Base-by-base conservation (phyloP, 1,284 basidiomycete genomes). In the Cutaneotrichosporon sp. region DNA sequence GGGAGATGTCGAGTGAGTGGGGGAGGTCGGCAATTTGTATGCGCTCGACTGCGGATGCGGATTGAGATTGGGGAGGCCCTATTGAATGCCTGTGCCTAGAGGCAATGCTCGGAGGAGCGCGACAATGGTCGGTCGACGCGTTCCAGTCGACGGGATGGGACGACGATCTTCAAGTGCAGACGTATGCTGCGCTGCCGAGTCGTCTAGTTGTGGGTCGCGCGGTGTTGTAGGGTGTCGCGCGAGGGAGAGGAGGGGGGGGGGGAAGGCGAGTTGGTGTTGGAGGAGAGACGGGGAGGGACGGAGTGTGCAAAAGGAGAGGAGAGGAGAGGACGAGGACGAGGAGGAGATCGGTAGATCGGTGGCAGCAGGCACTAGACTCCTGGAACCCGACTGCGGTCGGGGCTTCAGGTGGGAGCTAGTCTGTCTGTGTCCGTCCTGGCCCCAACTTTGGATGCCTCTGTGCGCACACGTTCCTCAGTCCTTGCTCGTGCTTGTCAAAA, bases 81-180 rank as follows among this genome's bases (percentile, higher is more conserved):
- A 49, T 49, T 49, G 27, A 49, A 49, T 49, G 47, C 27, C 47
- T 50, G 47, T 50, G 27, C 47, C 47, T 50, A 16, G 47, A 24
- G 22, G 45, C 20, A 47, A 14, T 47, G 45, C 45, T 25, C 45
- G 11, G 2, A 16, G 9, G 45, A 20, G 43, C 6, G 11, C 13
- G 14, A 16, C 10, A n/a, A n/a, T n/a, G n/a, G 13, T 36, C 34
- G 34, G 34, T 36, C 10, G 34, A 14, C 34, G 34, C 34, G 34
- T 14, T 36, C 34, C n/a, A n/a, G 38, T 14, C n/a, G 16, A 42
- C 18, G 38, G 7, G 38, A n/a, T 42, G 38, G 38, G 18, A 42
- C 38, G 38, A 42, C 38, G 18, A n/a, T 42, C n/a, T n/a, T n/a
- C 38, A 42, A 42, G 38, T n/a, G 38, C 38, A n/a, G 38, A 42